A percentile compares a stretch with the other conserved stretches of the same genome.
phyloP scores from a whole-genome alignment of 2,329 filamentous ascomycete species.

The Ophiostoma novo-ulmi region DNA sequence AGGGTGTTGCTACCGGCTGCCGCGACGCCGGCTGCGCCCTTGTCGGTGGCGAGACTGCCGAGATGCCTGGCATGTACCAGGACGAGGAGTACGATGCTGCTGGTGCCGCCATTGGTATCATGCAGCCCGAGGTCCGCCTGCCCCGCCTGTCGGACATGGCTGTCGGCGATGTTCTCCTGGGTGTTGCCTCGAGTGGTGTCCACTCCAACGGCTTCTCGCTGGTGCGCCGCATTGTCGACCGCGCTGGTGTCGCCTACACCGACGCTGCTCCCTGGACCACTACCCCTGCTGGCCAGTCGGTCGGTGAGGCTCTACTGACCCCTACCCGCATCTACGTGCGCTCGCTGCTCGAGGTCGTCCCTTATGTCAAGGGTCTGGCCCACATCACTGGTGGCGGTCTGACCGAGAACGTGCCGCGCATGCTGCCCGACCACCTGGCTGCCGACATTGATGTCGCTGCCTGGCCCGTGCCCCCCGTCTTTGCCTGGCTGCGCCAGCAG shows the following conservation, averaged over 20 bases:
- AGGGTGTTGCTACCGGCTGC: conserved; percentile 85
- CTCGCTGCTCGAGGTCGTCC: conserved; percentile 59
- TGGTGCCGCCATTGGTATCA: conserved; percentile 81
- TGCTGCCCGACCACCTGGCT: conserved; percentile 73
- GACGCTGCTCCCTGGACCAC: conserved; percentile 72
- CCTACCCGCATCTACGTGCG: conserved; percentile 94
- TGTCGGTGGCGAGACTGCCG: conserved; percentile 94
- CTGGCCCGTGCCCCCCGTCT: conserved; percentile 74
- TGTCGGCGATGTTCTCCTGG: conserved; percentile 78
- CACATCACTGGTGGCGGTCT: conserved; percentile 96
- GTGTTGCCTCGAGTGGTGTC: conserved; percentile 76
- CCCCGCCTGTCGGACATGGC: conserved; percentile 72
- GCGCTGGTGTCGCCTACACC: conserved; percentile 64
- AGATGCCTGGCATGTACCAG: conserved; percentile 95
- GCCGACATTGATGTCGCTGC: conserved; percentile 72
- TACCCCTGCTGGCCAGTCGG: conserved; percentile 38
- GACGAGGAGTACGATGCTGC: conserved; percentile 89
- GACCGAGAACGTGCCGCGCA: conserved; percentile 88
- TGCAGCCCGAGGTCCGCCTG: conserved; percentile 63
- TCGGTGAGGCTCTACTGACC: conserved; percentile 75
- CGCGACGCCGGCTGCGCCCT: conserved; percentile 78
- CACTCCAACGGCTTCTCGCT: conserved; percentile 98
- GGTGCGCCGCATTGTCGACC: conserved; percentile 81
- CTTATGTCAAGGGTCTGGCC: conserved; percentile 81
- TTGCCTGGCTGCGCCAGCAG: conserved; percentile 74